Base-by-base conservation (phyloP, 139 green algal species). In the Auxenochlorella pyrenoidosa region DNA sequence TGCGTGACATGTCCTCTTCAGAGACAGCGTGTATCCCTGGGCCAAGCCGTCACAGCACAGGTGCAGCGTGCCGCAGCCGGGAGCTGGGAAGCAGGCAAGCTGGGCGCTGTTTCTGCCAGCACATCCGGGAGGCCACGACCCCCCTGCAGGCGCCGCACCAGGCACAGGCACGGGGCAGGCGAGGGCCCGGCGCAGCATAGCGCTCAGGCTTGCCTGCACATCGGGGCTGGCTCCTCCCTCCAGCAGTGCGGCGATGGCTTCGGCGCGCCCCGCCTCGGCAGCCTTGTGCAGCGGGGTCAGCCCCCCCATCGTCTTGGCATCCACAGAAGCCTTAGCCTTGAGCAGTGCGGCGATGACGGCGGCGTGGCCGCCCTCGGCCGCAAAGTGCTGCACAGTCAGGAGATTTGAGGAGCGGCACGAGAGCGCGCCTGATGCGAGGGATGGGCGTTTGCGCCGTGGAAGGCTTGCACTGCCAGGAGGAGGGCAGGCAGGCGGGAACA, bases 251-350 rank as follows among this genome's bases (percentile, higher is more conserved):
- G 66, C n/a, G 12, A 79, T 26, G 19, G 68, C 82, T 34, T 79
- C 68, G 32, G 43, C 82, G 5, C 79, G 82, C 10, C 82, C 82
- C 13, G 38, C 21, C 12, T 68, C 68, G 0, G 82, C 82, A 3
- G 82, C 82, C n/a, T 47, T 47, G 47, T 63, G 47, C 66, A 87
- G 82, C 43, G 82, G 82, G 12, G 82, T 87, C 40, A 22, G 36
- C 26, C 80, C 80, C 28, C 54, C 63, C 44, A 44, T 70, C 13
- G 80, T 70, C 18, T 85, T 75, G 12, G 66, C 80, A 36, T 85
- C 80, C 13, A 77, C 80, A 43, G 28, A 22, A 6, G 80, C 80
- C 15, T 63, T 59, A 6, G 19, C 22, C 36, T 76, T 75, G 1
- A 85, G 1, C 63, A 85, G 80, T 18, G 60, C 68, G 15, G 34